Percentiles rank a stretch among this genome's conserved stretches.
phyloP scores from a whole-genome alignment of 2,329 filamentous ascomycete genomes.

The Aspergillus oerlinghausenensis region DNA sequence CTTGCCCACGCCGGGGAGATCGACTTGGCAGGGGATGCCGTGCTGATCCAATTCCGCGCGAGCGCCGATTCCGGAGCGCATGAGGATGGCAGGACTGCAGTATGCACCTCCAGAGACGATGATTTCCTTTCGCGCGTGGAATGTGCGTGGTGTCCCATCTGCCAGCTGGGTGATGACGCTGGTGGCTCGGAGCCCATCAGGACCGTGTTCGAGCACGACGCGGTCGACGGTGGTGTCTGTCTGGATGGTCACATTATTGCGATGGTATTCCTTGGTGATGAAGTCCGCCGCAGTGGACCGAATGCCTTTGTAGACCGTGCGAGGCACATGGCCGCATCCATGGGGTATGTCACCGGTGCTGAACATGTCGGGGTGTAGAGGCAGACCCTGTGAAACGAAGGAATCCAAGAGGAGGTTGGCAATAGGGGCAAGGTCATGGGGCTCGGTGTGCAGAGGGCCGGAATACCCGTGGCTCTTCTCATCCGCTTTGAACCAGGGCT shows the following conservation, averaged over 20 bases:
- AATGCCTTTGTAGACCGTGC: constrained; percentile 51
- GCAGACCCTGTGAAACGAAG: constrained; percentile 51
- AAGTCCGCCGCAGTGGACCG: constrained; percentile 54
- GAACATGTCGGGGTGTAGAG: constrained; percentile 58
- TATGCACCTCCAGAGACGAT: constrained; percentile 48
- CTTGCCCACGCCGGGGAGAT: constrained; percentile 50
- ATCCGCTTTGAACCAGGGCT: constrained; percentile 53
- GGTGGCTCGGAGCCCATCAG: constrained; percentile 39
- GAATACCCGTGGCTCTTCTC: constrained; percentile 46
- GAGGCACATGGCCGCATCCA: constrained; percentile 53
- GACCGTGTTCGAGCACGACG: constrained; percentile 42
- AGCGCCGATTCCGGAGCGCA: constrained; percentile 51
- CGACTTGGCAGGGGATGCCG: constrained; percentile 42
- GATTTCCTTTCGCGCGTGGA: constrained; percentile 45
- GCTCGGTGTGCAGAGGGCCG: constrained; percentile 53
- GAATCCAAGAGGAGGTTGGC: constrained; percentile 53
- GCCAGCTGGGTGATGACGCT: constrained; percentile 20
- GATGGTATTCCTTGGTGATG: constrained; percentile 39
- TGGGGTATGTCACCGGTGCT: constrained; percentile 49
- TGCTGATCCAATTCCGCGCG: constrained; percentile 38
- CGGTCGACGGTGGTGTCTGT: constrained; percentile 50
- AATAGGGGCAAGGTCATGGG: constrained; percentile 57
- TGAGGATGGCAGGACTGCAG: constrained; percentile 50
- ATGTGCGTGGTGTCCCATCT: constrained; percentile 33
- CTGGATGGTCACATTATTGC: constrained; percentile 47